These are phyloP conservation scores for Paecilomyces sp. DNA, from an alignment of 2,329 filamentous ascomycete genomes.

Conservation along the genomic window DNA sequence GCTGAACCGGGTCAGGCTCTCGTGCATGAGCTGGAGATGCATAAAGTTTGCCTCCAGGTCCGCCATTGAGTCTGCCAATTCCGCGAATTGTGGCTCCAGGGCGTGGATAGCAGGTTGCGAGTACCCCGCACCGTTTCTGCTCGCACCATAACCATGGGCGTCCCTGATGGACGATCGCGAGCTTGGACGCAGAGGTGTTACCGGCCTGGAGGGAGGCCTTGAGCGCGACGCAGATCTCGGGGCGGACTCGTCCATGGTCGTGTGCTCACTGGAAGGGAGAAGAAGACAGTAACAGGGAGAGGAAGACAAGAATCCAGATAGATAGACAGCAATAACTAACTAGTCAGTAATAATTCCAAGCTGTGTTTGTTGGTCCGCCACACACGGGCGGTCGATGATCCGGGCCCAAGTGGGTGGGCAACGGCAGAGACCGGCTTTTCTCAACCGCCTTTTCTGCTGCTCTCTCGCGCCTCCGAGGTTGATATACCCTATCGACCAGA, in stretches of 20 bases:
- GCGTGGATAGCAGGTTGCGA: constrained; percentile 62
- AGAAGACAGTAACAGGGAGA: not conserved
- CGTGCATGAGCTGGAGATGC: constrained; percentile 95
- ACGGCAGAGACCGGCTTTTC: not conserved
- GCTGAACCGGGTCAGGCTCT: constrained; percentile 84
- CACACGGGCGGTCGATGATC: not conserved
- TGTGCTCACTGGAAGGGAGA: not conserved
- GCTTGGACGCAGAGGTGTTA: constrained; percentile 82
- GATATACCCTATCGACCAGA: no score
- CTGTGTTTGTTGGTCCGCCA: not conserved
- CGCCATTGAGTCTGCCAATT: constrained; percentile 87
- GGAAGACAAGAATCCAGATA: not conserved
- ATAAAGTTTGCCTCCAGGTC: constrained; percentile 96
- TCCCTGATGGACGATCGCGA: constrained; percentile 85
- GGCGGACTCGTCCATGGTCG: constrained; percentile 22
- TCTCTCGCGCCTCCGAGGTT: not conserved
- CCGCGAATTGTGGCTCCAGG: constrained; percentile 85
- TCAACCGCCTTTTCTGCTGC: not conserved
- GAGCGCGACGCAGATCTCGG: constrained; percentile 54
- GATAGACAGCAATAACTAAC: no score
- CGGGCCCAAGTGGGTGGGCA: not conserved
- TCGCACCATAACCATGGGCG: constrained; percentile 50
- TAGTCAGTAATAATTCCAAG: no score
- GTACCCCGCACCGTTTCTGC: constrained; percentile 25
- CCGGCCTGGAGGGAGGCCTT: constrained; percentile 65